Base-by-base conservation (phyloP, 306 rosid species). In the Chamaecrista fasciculata region DNA sequence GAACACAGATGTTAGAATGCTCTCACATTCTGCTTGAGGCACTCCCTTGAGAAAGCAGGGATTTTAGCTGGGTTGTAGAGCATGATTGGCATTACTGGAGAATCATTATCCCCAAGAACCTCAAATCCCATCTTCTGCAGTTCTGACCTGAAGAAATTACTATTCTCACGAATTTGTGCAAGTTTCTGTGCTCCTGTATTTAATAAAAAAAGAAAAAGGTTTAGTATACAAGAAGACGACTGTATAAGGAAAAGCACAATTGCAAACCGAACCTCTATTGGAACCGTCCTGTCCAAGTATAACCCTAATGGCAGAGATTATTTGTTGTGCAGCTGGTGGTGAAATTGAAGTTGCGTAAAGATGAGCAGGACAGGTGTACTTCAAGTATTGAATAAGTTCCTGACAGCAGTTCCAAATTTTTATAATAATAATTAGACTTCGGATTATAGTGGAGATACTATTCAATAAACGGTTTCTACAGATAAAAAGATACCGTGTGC, bases 11-110 rank as follows among this genome's bases (percentile, higher is more conserved):
- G 33, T 65, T 69, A 47, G n/a, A 50, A 74, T 23, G 4, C 7
- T n/a, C 96, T 89, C 81, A 91, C 96, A 71, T 85, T 85, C 80
- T 81, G 96, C 78, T 75, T 86, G 48, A 91, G 97, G 75, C 97
- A 91, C 80, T 85, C 96, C 81, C 96, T 83, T n/a, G 97, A 91
- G 52, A 91, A 91, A 69, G 97, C 97, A 56, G 97, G 97, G 63
- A 89, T 87, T 80, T 91, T 91, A 52, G 94, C 90, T 7, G 97
- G 95, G 68, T 90, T 87, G 87, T 91, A 91, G 58, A 91, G 91
- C 97, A 91, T 91, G 72, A 89, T 88, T 64, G 97, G 97, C 97
- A 91, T 86, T 29, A 91, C 85, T 3, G 91, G 95, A 85, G 97
- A 85, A 77, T 90, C 95, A 31, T 84, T 80, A 72, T 87, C 96